Conservation (phyloP, 225 moss, liverwort and hornwort genomes). For the Polytrichum commune region DNA sequence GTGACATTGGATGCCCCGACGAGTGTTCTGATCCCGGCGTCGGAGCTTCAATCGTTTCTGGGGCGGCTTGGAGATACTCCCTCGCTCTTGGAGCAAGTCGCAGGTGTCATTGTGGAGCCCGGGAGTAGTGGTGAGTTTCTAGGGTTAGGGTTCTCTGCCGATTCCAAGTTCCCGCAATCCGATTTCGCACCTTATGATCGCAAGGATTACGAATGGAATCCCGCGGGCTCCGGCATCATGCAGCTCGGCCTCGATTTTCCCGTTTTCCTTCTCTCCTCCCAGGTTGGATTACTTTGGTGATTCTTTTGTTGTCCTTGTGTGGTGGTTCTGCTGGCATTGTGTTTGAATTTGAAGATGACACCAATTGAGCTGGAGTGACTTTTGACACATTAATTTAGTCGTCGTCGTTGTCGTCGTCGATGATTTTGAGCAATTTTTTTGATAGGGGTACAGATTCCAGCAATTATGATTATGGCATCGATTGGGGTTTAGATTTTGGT, state of each 20-base stretch:
- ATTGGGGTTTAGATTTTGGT: no score
- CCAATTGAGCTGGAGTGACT: no score
- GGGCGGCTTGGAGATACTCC: slow-evolving; percentile 45
- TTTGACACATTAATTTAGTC: no score
- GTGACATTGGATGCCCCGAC: slow-evolving; percentile 22
- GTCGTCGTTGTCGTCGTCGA: no score
- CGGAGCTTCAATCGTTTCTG: slow-evolving; percentile 26
- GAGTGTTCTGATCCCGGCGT: slow-evolving; percentile 38
- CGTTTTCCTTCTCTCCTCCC: slow-evolving; percentile 48
- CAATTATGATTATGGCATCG: no score
- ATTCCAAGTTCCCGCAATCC: slow-evolving; percentile 68
- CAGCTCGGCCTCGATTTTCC: slow-evolving; percentile 43
- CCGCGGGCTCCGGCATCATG: slow-evolving; percentile 40
- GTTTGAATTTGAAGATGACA: no score
- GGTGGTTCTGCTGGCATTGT: no score
- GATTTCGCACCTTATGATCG: slow-evolving; percentile 73
- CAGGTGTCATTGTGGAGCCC: slow-evolving; percentile 75
- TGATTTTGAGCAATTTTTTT: no score
- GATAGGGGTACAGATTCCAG: no score
- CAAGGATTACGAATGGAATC: slow-evolving; percentile 71
- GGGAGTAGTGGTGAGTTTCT: slow-evolving; percentile 14
- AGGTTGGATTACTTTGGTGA: slow-evolving; percentile 16
- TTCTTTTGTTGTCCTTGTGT: background rate
- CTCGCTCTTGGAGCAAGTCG: slow-evolving; percentile 43
- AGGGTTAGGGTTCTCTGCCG: slow-evolving; percentile 58